Evolutionary conservation across 768 basidiomycete species (phyloP).

Genomic region (Termitomyces sp.): DNA sequence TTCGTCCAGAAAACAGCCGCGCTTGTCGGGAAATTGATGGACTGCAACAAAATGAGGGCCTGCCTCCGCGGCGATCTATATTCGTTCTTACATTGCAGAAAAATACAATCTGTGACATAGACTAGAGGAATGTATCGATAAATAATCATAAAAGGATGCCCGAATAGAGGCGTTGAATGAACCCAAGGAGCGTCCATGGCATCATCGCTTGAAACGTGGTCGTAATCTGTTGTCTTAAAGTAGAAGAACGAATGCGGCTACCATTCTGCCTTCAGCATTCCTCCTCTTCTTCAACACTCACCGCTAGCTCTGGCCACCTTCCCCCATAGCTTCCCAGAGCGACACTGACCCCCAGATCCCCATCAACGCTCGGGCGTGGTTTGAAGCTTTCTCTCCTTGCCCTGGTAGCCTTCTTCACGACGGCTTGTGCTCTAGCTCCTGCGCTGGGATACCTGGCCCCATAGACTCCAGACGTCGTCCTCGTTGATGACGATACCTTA

Average conservation of each 20-base stretch:
- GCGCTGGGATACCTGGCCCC: conserved; percentile 20
- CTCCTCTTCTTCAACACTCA: conserved; percentile 44
- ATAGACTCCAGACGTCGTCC: conserved; percentile 19
- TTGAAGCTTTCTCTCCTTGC: conserved; percentile 76
- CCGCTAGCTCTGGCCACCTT: conserved; percentile 28
- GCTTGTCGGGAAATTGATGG: not conserved
- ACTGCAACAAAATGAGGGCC: not conserved
- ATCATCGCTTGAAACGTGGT: not conserved
- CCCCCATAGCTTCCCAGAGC: conserved; percentile 20
- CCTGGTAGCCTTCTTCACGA: conserved; percentile 43
- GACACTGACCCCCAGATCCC: conserved; percentile 22
- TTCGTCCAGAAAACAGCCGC: not conserved
- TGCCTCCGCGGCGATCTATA: not conserved
- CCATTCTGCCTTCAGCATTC: conserved; percentile 23
- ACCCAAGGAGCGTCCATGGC: not conserved
- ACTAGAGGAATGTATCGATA: not conserved
- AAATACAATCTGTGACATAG: conserved; percentile 1
- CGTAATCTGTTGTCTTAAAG: conserved; percentile 1
- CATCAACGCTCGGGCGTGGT: conserved; percentile 72
- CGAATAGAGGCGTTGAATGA: not conserved
- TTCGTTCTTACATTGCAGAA: conserved; percentile 8
- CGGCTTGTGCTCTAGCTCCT: conserved; percentile 17
- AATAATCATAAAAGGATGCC: not conserved
- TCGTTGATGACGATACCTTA: conserved; percentile 15
- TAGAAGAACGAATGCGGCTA: not conserved